phyloP scores from a whole-genome alignment of 1,139 yeast species.

The Blastobotrys serpentis region DNA sequence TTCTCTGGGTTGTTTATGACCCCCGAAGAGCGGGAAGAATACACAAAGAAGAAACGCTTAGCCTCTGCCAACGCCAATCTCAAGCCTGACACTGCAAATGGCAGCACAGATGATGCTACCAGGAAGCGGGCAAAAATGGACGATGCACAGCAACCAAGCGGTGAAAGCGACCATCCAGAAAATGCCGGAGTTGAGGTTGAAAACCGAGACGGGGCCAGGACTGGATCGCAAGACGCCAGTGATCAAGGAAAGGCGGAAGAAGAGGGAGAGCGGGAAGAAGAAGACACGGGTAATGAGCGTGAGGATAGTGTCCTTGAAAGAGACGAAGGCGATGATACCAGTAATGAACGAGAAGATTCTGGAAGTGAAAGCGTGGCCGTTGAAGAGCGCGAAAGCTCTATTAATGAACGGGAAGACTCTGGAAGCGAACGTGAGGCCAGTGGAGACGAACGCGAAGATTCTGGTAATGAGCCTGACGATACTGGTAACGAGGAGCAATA shows the following conservation, averaged over 20 bases:
- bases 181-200: too few species aligned
- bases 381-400: too few species aligned
- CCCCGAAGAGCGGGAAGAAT: slow-evolving; percentile 12
- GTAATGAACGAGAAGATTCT: too few species aligned
- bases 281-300: slow-evolving; percentile 10
- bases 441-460: too few species aligned
- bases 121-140: slow-evolving; percentile 12
- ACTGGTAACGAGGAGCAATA: neutral
- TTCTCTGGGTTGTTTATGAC: slow-evolving; percentile 31
- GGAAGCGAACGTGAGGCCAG: slow-evolving; percentile 9
- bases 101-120: neutral
- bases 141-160: too few species aligned
- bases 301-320: slow-evolving; percentile 5
- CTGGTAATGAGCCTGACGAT: neutral
- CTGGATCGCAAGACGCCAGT: too few species aligned
- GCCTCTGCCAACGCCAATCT: slow-evolving; percentile 11
- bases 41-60: slow-evolving; percentile 6
- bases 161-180: too few species aligned
- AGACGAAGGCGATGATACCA: too few species aligned
- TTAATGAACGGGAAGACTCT: slow-evolving; percentile 12
- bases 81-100: neutral
- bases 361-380: too few species aligned
- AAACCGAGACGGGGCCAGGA: neutral
- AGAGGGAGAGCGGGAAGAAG: slow-evolving; percentile 15
- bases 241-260: too few species aligned